phyloP scores from a whole-genome alignment of 108 stramenopile species.

The Cyclotella distinguenda region DNA sequence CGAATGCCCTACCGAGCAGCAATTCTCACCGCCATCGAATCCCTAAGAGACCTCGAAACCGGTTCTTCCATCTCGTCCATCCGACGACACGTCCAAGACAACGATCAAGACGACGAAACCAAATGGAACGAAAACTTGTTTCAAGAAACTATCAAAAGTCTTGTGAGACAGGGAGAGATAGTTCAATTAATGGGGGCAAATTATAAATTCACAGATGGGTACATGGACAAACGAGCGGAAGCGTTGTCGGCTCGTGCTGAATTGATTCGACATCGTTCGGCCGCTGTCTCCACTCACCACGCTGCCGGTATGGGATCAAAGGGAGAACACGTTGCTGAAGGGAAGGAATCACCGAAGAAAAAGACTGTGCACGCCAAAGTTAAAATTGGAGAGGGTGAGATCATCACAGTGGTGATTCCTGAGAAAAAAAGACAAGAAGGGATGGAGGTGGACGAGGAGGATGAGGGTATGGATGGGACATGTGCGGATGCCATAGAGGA shows the following conservation, averaged over 20 bases:
- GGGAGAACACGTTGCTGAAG: slow-evolving; percentile 3
- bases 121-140: slow-evolving; percentile 38
- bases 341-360: slow-evolving; percentile 38
- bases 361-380: slow-evolving; percentile 42
- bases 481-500: slow-evolving; percentile 1
- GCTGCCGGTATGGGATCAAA: not conserved
- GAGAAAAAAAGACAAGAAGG: slow-evolving; percentile 12
- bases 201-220: slow-evolving; percentile 36
- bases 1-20: slow-evolving; percentile 47
- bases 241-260: slow-evolving; percentile 21
- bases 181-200: slow-evolving; percentile 29
- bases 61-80: slow-evolving; percentile 34
- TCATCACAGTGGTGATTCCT: slow-evolving; percentile 33
- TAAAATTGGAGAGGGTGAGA: slow-evolving; percentile 39
- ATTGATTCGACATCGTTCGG: not conserved
- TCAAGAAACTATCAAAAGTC: slow-evolving; percentile 36
- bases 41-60: slow-evolving; percentile 36
- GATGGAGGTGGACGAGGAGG: slow-evolving; percentile 16
- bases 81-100: slow-evolving; percentile 26
- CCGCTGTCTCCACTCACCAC: slow-evolving; percentile 3
- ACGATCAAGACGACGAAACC: not conserved
- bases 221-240: slow-evolving; percentile 21
- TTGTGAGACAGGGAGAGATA: slow-evolving; percentile 24
- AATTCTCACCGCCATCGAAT: slow-evolving; percentile 43
- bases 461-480: not conserved